phyloP scores from a whole-genome alignment of 2,329 filamentous ascomycete genomes.

The Exophiala xenobiotica region DNA sequence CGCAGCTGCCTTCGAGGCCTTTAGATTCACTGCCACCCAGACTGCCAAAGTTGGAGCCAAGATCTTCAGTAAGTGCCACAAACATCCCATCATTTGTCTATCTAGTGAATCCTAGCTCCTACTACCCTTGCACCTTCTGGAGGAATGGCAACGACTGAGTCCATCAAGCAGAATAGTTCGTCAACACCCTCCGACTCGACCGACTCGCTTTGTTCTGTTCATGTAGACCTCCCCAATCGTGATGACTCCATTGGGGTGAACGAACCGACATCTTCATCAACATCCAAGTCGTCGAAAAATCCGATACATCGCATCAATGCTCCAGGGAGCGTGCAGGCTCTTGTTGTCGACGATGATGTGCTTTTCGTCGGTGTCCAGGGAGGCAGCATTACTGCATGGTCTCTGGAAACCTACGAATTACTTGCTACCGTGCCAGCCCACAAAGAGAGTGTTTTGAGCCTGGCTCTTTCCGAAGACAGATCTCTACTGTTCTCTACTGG shows the following conservation, averaged over 20 bases:
- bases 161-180: conserved; percentile 3
- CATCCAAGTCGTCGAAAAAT: conserved; percentile 7
- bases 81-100: not conserved
- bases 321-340: conserved; percentile 57
- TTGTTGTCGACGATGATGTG: conserved; percentile 75
- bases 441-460: conserved; percentile 82
- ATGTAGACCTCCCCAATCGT: no score
- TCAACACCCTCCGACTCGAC: conserved; percentile 2
- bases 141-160: conserved; percentile 18
- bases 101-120: not conserved
- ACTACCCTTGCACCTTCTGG: not conserved
- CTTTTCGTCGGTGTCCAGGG: conserved; percentile 92
- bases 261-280: conserved; percentile 1
- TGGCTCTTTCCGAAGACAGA: conserved; percentile 74
- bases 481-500: conserved; percentile 85
- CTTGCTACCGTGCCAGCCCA: conserved; percentile 80
- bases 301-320: conserved; percentile 27
- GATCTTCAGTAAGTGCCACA: conserved; percentile 1
- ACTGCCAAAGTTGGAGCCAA: conserved; percentile 1
- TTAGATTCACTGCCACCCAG: no score
- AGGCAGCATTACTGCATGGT: conserved; percentile 90
- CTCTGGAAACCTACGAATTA: conserved; percentile 80
- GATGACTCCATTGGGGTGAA: conserved; percentile 2
- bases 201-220: no score
- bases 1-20: no score